These are phyloP conservation scores for Coemansia sp. DNA, from an alignment of 192 early-diverging fungal genomes.

Conservation along the genomic window DNA sequence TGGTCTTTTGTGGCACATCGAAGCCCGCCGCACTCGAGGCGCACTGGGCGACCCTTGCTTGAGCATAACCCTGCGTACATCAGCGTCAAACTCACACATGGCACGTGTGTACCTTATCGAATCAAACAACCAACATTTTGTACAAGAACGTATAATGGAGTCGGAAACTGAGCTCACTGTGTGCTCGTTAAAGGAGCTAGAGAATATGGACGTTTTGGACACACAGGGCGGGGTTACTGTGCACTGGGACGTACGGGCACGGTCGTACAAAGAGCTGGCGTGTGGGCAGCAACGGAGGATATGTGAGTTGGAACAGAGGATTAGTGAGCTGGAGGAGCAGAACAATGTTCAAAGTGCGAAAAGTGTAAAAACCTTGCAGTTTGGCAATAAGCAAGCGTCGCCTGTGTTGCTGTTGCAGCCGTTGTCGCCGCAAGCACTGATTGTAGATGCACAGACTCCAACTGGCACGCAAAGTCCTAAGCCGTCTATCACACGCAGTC, in stretches of 20 bases:
- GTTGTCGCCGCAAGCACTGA: not conserved
- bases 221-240: conserved; percentile 18
- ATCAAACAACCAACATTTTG: not conserved
- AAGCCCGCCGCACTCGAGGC: conserved; percentile 26
- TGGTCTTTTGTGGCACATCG: conserved; percentile 31
- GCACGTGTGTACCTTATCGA: conserved; percentile 11
- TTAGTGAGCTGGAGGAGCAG: not conserved
- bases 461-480: not conserved
- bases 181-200: conserved; percentile 27
- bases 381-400: not conserved
- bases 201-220: conserved; percentile 3
- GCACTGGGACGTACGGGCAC: conserved; percentile 25
- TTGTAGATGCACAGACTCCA: not conserved
- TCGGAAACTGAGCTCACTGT: conserved; percentile 17
- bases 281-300: conserved; percentile 30
- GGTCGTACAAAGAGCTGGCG: conserved; percentile 22
- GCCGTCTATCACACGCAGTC: not conserved
- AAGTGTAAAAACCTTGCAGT: not conserved
- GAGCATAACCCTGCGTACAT: conserved; percentile 1
- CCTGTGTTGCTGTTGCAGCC: not conserved
- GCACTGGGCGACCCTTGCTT: conserved; percentile 35
- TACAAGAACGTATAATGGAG: not conserved
- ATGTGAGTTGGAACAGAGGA: conserved; percentile 17
- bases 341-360: not conserved
- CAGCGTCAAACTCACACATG: too few species aligned